Conservation (phyloP, 306 rosid species). For the Purshia tridentata region DNA sequence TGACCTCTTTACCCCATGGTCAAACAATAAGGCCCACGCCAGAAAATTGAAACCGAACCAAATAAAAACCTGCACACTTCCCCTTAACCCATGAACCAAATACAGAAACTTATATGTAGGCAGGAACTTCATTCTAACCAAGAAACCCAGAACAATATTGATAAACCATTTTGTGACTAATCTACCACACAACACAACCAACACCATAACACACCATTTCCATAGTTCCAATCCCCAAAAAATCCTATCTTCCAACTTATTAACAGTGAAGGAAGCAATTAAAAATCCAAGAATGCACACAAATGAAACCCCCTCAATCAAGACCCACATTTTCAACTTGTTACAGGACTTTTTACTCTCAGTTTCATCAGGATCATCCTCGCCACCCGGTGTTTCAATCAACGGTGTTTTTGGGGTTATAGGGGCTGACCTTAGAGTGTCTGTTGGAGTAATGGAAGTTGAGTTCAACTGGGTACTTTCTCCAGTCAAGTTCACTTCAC, state of each 20-base stretch:
- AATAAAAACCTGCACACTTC: constrained; percentile 63
- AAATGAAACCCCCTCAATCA: constrained; percentile 51
- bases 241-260: constrained; percentile 24
- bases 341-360: constrained; percentile 39
- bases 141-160: constrained; percentile 50
- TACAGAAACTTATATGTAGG: constrained; percentile 75
- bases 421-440: constrained; percentile 26
- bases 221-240: constrained; percentile 64
- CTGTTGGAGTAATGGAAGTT: constrained; percentile 28
- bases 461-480: constrained; percentile 26
- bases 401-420: constrained; percentile 56
- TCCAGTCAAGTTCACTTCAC: constrained; percentile 24
- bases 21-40: constrained; percentile 63
- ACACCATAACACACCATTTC: constrained; percentile 65
- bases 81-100: constrained; percentile 72
- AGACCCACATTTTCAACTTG: constrained; percentile 29
- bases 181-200: constrained; percentile 70
- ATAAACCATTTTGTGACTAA: constrained; percentile 62
- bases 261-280: constrained; percentile 39
- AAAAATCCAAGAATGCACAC: constrained; percentile 43
- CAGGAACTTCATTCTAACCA: constrained; percentile 64
- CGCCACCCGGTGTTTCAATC: constrained; percentile 35
- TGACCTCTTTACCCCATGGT: constrained; percentile 44
- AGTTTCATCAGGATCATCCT: constrained; percentile 67
- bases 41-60: constrained; percentile 69